Base-by-base conservation (phyloP, 1,284 basidiomycete genomes). In the Apiotrichum laibachii region DNA sequence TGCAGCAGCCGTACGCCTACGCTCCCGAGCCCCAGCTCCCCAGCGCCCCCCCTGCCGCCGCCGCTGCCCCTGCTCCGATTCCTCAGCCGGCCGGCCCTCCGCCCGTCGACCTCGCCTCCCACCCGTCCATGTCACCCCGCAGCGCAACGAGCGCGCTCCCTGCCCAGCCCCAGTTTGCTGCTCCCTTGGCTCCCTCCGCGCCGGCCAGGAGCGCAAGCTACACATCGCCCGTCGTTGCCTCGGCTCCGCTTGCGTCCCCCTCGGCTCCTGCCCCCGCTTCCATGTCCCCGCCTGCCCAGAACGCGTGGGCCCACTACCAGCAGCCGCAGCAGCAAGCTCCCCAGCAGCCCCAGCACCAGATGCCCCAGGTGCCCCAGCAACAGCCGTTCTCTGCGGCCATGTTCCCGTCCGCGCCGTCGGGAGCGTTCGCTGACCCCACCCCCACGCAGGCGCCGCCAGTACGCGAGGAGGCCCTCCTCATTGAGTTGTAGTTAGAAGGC, bases 391-490 rank as follows among this genome's bases (percentile, higher is more conserved):
- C 56, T 5, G 33, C 54, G 15, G 49, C 60, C 35, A 61, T 61
- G 59, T 59, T 60, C 47, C 56, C 63, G 2, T 57, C 64, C 39
- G 72, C 75, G 13, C 68, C 75, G 18, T 66, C 77, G 46, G 63
- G 83, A 31, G 26, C 26, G 60, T 88, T 91, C 79, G 88, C 88
- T 4, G 47, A 82, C 15, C 72, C 84, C 85, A 70, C 63, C 82
- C 21, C 35, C 9, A 53, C 40, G 42, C 9, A 15, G 13, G 39
- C 39, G 7, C 84, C 84, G 64, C 83, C 85, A 61, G 86, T 89
- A 72, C 83, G 86, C 74, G 88, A 90, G 77, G 90, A 92, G 73
- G 88, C 88, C 48, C 75, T 90, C 74, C 81, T 93, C 80, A 93
- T 93, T 76, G 74, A 77, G 68, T 61, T 79, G 37, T 76, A 61